Base-by-base conservation (phyloP, 257 asterid genomes). In the Solanum peruvianum region DNA sequence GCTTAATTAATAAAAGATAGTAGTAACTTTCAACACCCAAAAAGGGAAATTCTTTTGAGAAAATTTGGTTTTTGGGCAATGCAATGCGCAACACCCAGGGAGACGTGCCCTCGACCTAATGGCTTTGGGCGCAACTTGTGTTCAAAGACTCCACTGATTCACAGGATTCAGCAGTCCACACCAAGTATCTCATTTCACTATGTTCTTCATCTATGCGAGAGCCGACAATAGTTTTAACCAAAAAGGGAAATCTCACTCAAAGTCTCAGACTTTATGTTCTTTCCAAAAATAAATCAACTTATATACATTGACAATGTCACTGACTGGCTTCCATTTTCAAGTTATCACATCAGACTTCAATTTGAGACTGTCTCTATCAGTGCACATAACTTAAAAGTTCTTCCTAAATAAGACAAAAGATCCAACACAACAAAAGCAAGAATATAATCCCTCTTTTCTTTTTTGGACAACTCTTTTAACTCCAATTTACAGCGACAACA, bases 151-250 rank as follows among this genome's bases (percentile, higher is more conserved):
- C 21, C 45, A 5, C 18, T 33, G 78, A 71, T 71, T 70, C 78
- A 35, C 45, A 3, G 14, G 25, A 71, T 71, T 33, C 2, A 11
- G 27, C 77, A 31, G 33, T 18, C 16, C 77, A 70, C 14, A 70
- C 44, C 44, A 70, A 70, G 45, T 33, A 18, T 71, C 8, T 88
- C 92, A 90, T 90, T 90, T 91, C 88, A 87, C 91, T 90, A 88
- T 56, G 91, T 89, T 89, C 90, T 89, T 91, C 93, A 89, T 90
- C 89, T 88, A 91, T 89, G 91, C 92, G 85, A 92, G 92, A 82
- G 87, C 77, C 15, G 9, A 71, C 15, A 71, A 13, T 35, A 39
- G 0, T 35, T 71, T 71, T 71, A 76, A 9, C 23, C 82, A 41
- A 58, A 41, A n/a, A n/a, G 21, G 37, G 60, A n/a, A 76, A 76